Evolutionary conservation across 495 filamentous ascomycete genomes (phyloP), one percentile per base, ranked within the genome.

Genomic region (Extremus antarcticus): DNA sequence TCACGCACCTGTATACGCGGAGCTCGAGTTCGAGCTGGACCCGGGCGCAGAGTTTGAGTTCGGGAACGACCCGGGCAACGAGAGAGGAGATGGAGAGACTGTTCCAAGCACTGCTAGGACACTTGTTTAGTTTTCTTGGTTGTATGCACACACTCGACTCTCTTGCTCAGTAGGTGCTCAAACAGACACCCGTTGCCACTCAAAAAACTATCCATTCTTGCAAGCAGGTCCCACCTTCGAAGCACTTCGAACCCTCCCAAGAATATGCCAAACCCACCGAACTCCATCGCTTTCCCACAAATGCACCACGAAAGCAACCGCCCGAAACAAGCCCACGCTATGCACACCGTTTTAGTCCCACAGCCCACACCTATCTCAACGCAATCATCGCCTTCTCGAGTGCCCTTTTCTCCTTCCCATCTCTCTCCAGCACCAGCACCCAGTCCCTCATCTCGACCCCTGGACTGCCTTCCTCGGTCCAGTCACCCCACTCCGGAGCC

Each of bases 361-460:
- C 4, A n/a, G 15, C 41, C 17, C 41, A 45, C 7, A 8, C 17
- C 41, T 21, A 4, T 35, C 29, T 35, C 29, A 35, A 7, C 29
- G 4, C 70, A 40, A 69, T 55, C 59, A 82, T 82, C 2, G 75
- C 74, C 53, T 70, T 67, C 56, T 82, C 77, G 8, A 85, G 51
- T 0, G 76, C 75, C 63, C 67, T 75, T 40, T 64, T 63, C 47
- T 82, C 79, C 59, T 69, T 71, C 3, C 79, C 77, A 58, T 83
- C 80, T 32, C 73, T 68, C 62, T 87, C 84, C 25, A 88, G 71
- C 11, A 77, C 82, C 8, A 70, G 67, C 8, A 87, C 63, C 78
- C 79, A 81, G 67, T 89, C 85, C 21, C 85, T 69, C 47, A 86
- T 68, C 67, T 88, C 83, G n/a, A 89, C 78, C 16, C 76, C 78